phyloP scores from a whole-genome alignment of 148 eudicot species.

The Persicaria maculosa region DNA sequence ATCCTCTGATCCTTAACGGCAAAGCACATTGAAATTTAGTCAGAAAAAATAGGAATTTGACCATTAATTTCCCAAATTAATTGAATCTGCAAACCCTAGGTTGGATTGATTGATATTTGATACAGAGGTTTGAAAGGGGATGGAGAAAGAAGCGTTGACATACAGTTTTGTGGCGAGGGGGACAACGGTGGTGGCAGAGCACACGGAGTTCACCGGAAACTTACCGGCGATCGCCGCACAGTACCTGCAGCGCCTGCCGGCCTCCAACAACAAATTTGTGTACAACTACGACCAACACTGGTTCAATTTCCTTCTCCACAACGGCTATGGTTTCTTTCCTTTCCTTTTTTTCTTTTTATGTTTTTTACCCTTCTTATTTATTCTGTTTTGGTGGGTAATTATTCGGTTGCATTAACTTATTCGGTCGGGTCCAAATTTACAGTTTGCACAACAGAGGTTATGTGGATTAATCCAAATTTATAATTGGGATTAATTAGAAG shows the following conservation, averaged over 20 bases:
- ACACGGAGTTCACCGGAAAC: conserved; percentile 9
- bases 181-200: conserved; percentile 8
- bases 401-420: no score
- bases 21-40: neutral
- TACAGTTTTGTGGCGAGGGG: conserved; percentile 14
- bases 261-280: conserved; percentile 5
- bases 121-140: neutral
- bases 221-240: conserved; percentile 14
- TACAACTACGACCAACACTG: conserved; percentile 1
- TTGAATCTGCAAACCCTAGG: no score
- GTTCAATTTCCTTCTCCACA: conserved; percentile 5
- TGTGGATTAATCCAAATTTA: no score
- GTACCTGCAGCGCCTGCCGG: conserved; percentile 7
- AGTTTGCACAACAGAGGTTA: no score
- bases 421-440: no score
- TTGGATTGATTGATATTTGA: no score
- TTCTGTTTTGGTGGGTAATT: no score
- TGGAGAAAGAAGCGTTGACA: neutral
- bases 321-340: conserved; percentile 9
- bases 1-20: neutral
- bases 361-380: neutral
- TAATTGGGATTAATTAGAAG: no score
- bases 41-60: neutral
- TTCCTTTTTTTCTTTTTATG: neutral
- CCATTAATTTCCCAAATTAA: no score